Evolutionary conservation across 495 filamentous ascomycete species (phyloP), one percentile per base, ranked within the genome.

Genomic region (Tuber indicum): DNA sequence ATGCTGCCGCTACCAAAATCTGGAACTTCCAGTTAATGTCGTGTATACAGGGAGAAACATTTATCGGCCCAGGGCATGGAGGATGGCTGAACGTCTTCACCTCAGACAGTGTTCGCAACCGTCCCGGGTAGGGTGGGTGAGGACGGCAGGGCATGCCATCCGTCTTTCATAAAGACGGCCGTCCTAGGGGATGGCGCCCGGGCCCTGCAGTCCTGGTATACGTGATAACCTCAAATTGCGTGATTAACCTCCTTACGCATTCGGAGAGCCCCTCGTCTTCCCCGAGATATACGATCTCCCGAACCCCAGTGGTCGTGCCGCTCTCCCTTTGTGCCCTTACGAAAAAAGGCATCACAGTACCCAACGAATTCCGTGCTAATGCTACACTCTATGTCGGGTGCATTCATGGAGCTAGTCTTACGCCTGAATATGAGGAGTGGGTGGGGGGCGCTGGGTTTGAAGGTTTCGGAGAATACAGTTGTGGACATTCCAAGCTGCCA

Each of bases 291-390:
- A 85, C 81, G 87, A 91, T 12, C 76, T 93, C 14, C 84, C 92
- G 21, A 88, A 88, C 81, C 86, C 89, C 0, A 88, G 88, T 32
- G 91, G 91, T 2, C 84, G 90, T 41, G 83, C 92, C 36, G 91
- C 89, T 8, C 84, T 93, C 19, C 89, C 87, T n/a, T 91, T 91
- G 92, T 82, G 90, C 92, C 75, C 83, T 92, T 8, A 85, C 87
- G 49, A 88, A 85, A 80, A 86, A 86, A 88, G 81, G 76, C 82
- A 32, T 84, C 92, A 19, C 87, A 41, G 39, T 41, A 41, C 39
- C 89, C 0, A 78, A 87, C 44, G 83, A 86, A 21, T 46, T 92
- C 36, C 84, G 80, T 26, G 84, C 83, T 3, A 83, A 88, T 83
- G 80, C 89, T 26, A 85, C 87, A 36, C 79, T 90, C 70, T 89